Base-by-base conservation (phyloP, 345 rosid species). In the Firmiana major region DNA sequence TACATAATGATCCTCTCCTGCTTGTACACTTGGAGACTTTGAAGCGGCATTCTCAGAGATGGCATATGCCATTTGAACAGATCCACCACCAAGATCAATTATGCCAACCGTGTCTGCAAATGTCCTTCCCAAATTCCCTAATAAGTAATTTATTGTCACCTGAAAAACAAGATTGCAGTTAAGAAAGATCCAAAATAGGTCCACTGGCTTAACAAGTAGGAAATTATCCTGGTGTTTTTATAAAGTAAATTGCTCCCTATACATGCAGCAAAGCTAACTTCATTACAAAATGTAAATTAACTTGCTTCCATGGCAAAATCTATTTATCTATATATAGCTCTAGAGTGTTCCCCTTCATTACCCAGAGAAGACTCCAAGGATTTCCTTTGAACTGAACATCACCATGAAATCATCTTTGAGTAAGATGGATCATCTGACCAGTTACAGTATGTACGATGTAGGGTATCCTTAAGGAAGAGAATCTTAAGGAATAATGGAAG, bases 51-150 rank as follows among this genome's bases (percentile, higher is more conserved):
- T 81, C 82, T 92, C 85, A 0, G 99, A 90, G 78, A 93, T 91
- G 76, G 99, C 98, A 86, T 92, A 96, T 43, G 99, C 98, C 99
- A 96, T 96, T 86, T 96, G 99, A 75, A 96, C 98, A 79, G 99
- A 96, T 57, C 99, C 99, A 68, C 99, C 99, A 67, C 98, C 99
- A 79, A 96, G 99, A 87, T 96, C 98, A 80, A 93, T 97, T 65
- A 96, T 96, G 81, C 99, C 99, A 79, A 96, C 98, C 12, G 97
- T 92, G 45, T 89, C 79, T 42, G 89, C 76, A 83, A 90, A 93
- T 45, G 87, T 78, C 84, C 84, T 89, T 74, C 99, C 97, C 81
- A 96, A 73, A 69, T 89, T 90, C 77, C 98, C 93, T 75, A 91
- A 77, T 63, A 96, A 88, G 80, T 92, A 93, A 84, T 96, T 96